Evolutionary conservation across 768 basidiomycete genomes (phyloP), one percentile per base, ranked within the genome.

Genomic region (Butyriboletus loyo): DNA sequence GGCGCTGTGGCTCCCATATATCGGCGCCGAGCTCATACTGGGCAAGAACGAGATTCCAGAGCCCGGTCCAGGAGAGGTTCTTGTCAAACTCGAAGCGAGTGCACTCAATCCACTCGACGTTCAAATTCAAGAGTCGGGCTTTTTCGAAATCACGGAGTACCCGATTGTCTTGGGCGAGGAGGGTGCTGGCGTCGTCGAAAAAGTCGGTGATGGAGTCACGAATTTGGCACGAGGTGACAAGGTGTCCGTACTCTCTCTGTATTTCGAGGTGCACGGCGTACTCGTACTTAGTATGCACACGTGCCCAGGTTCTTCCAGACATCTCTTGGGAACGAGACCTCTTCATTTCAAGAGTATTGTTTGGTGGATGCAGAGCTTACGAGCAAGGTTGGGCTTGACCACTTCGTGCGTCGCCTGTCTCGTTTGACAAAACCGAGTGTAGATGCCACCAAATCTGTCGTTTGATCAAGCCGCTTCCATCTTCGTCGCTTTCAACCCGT

Each of bases 91-190:
- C 22, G 52, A 68, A 30, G 66, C 78, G 2, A 69, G 72, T 0
- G 70, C 72, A 4, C 57, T 80, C 35, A 77, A 80, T 52, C 78
- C 78, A 2, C 67, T 73, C 2, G 78, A 82, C 46, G 32, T 50
- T 28, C 11, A 8, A 10, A 41, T 56, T 6, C 53, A 45, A 28
- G 6, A 38, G 24, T 41, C 17, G 7, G 49, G 43, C n/a, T 52
- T 47, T 35, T 49, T 40, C 32, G 35, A 27, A 21, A 32, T 76
- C 30, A 58, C 70, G 17, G 46, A 62, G 13, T 79, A 56, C 53
- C 77, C 75, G 0, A 57, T 52, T 14, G 54, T 75, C 43, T 42
- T 71, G 5, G 77, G 73, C 15, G 58, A 57, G 9, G 74, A 77
- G 27, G 62, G 58, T 5, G 69, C 75, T 14, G 76, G 77, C 14